Conservation (phyloP, 1,284 basidiomycete species). For the Violaceomyces palustris region DNA sequence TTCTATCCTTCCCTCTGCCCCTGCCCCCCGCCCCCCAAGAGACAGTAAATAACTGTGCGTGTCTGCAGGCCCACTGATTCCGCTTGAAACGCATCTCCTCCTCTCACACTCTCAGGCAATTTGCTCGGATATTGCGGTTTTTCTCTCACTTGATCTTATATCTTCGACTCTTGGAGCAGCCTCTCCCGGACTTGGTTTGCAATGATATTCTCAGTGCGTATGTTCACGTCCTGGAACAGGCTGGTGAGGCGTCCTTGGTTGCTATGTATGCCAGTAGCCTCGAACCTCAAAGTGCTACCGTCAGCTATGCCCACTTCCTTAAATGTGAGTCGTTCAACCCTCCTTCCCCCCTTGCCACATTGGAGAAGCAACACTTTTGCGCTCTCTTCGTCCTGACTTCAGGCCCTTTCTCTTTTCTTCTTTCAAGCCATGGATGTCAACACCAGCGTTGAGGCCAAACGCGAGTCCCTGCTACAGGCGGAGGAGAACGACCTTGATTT, state of each 20-base stretch:
- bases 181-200: slow-evolving; percentile 58
- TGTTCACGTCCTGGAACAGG: slow-evolving; percentile 68
- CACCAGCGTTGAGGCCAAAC: slow-evolving; percentile 65
- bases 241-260: slow-evolving; percentile 75
- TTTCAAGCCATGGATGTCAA: slow-evolving; percentile 64
- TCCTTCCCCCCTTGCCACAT: no score
- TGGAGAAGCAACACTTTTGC: slow-evolving; percentile 52
- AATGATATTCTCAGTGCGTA: slow-evolving; percentile 85
- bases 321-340: no score
- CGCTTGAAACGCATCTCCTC: no score
- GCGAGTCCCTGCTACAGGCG: slow-evolving; percentile 70
- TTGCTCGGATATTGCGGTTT: slow-evolving; percentile 65
- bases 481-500: slow-evolving; percentile 78
- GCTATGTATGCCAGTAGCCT: slow-evolving; percentile 89
- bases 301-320: slow-evolving; percentile 87
- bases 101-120: no score
- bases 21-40: no score
- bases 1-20: not conserved
- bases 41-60: not conserved
- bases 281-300: slow-evolving; percentile 78
- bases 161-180: slow-evolving; percentile 69
- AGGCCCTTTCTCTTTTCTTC: not conserved
- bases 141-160: slow-evolving; percentile 92
- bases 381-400: slow-evolving; percentile 1
- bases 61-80: not conserved